A percentile compares a stretch with the other conserved stretches of the same genome.
phyloP scores from a whole-genome alignment of 2,329 filamentous ascomycete species.

The Aspergillus candidus region DNA sequence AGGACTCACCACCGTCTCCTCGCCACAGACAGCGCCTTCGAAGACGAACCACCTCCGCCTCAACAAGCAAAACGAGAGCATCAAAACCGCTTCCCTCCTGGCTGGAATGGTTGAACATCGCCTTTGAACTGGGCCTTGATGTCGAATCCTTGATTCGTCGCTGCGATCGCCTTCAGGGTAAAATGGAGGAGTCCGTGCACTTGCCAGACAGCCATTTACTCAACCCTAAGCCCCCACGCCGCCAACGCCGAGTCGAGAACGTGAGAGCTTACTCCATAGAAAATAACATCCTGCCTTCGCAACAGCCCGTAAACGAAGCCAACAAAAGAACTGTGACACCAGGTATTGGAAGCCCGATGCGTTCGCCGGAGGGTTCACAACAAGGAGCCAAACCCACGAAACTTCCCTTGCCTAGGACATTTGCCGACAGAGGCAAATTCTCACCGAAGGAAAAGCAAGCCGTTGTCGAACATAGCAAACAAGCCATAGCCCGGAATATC shows the following conservation, averaged over 20 bases:
- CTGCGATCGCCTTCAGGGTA: constrained; percentile 5
- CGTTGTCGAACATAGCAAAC: constrained; percentile 7
- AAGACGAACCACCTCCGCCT: not conserved
- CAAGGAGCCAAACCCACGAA: constrained; percentile 21
- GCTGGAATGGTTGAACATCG: constrained; percentile 11
- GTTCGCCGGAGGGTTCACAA: constrained; percentile 8
- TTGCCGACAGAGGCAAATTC: constrained; percentile 14
- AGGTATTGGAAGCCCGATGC: constrained; percentile 7
- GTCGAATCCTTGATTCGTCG: constrained; percentile 8
- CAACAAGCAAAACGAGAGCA: not conserved
- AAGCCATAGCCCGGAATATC: not conserved
- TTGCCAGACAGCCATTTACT: constrained; percentile 26
- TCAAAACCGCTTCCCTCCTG: not conserved
- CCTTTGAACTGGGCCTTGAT: constrained; percentile 12
- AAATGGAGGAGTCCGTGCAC: constrained; percentile 24
- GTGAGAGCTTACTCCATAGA: constrained; percentile 9
- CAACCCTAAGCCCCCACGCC: constrained; percentile 23
- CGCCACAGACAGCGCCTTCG: not conserved
- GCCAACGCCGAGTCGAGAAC: not conserved
- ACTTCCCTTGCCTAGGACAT: constrained; percentile 22
- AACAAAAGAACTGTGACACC: constrained; percentile 2
- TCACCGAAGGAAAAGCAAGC: constrained; percentile 12
- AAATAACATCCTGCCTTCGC: not conserved
- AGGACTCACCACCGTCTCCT: too few species aligned
- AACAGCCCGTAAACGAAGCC: not conserved